phyloP scores from a whole-genome alignment of 306 rosid genomes.

The Pyrus bretschneideri region DNA sequence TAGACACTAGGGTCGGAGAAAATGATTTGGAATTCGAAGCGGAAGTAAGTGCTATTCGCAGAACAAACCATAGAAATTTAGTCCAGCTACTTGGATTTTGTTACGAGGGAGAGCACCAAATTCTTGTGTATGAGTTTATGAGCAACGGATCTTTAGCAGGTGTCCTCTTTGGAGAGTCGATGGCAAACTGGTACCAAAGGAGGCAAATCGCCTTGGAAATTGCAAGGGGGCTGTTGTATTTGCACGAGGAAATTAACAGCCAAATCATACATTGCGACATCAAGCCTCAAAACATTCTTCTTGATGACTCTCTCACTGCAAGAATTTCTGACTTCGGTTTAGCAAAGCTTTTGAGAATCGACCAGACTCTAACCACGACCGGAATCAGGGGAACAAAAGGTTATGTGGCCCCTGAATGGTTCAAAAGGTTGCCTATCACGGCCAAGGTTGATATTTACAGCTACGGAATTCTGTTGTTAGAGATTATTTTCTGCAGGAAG shows the following conservation, averaged over 20 bases:
- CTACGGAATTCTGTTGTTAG: not conserved
- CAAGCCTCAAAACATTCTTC: not conserved
- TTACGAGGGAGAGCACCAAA: no score
- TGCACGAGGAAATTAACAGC: no score
- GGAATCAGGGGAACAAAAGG: slow-evolving; percentile 6
- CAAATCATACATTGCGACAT: no score
- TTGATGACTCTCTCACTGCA: not conserved
- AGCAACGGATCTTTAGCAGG: no score
- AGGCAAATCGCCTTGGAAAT: not conserved
- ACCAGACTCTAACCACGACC: not conserved
- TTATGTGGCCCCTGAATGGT: slow-evolving; percentile 5
- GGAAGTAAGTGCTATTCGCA: no score
- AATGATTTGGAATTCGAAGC: no score
- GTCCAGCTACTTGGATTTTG: no score
- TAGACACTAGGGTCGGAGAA: no score
- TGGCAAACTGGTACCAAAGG: not conserved
- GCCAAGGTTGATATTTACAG: not conserved
- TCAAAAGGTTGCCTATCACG: not conserved
- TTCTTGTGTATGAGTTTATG: no score
- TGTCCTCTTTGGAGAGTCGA: no score
- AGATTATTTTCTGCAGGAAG: not conserved
- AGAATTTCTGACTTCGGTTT: not conserved
- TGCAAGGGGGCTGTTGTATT: not conserved
- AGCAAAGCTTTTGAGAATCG: slow-evolving; percentile 6
- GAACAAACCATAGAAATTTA: no score